A percentile compares a stretch with the other conserved stretches of the same genome.
These are phyloP conservation scores for Alternaria ethzedia DNA, from an alignment of 2,329 filamentous ascomycete species.

Conservation along the genomic window DNA sequence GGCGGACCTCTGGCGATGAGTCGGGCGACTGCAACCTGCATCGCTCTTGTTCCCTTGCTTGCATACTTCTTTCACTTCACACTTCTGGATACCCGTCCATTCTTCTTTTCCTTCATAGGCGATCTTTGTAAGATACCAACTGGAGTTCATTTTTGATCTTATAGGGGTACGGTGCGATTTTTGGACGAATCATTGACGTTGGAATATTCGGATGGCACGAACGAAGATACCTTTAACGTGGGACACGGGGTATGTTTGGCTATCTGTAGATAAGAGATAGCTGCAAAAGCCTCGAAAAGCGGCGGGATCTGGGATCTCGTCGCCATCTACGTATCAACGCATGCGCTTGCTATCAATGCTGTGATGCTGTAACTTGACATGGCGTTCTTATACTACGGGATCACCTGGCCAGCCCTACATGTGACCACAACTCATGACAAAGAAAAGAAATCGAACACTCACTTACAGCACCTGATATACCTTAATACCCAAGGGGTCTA, in stretches of 20 bases:
- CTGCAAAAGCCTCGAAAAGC: background rate
- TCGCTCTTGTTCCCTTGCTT: constrained; percentile 1
- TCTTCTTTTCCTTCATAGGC: constrained; percentile 3
- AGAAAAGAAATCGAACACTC: background rate
- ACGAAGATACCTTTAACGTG: constrained; percentile 9
- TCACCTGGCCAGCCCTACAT: background rate
- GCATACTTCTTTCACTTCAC: constrained; percentile 14
- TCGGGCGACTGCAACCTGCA: background rate
- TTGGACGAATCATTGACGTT: constrained; percentile 5
- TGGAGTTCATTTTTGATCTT: constrained; percentile 2
- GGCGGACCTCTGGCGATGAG: constrained; percentile 46
- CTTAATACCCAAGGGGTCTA: background rate
- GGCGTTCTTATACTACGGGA: background rate
- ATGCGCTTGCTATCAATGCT: background rate
- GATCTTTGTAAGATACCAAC: constrained; percentile 14
- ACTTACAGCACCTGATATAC: background rate
- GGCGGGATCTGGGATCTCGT: constrained; percentile 3
- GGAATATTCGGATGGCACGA: constrained; percentile 1
- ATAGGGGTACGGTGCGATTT: background rate
- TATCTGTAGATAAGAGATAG: constrained; percentile 6
- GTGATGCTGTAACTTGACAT: background rate
- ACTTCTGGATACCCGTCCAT: constrained; percentile 24
- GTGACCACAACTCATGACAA: background rate
- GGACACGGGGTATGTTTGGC: constrained; percentile 1
- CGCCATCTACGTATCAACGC: background rate